Percentiles rank a stretch among this genome's conserved stretches.
phyloP scores from a whole-genome alignment of 1,139 yeast genomes.

The Saccharomyces hybrid region DNA sequence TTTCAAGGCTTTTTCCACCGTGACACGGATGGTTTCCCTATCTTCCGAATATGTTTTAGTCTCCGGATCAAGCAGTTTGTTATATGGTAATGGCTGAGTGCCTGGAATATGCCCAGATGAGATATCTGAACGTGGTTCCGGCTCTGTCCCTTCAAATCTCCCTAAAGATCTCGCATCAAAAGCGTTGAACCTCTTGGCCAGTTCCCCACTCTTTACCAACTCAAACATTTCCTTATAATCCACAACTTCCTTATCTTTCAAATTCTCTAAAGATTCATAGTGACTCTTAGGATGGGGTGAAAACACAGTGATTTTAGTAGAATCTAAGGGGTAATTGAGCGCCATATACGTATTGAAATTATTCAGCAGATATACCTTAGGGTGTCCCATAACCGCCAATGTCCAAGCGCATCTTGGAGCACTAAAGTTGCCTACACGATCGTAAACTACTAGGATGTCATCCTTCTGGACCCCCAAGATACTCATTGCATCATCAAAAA shows the following conservation, averaged over 20 bases:
- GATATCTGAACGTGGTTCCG: constrained; percentile 85
- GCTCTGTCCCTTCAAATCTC: constrained; percentile 68
- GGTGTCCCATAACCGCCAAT: constrained; percentile 68
- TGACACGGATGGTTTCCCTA: constrained; percentile 13
- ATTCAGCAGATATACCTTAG: constrained; percentile 57
- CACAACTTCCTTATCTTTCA: constrained; percentile 58
- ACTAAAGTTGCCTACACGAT: constrained; percentile 74
- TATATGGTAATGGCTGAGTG: constrained; percentile 69
- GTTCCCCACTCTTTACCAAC: constrained; percentile 41
- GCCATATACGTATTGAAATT: constrained; percentile 50
- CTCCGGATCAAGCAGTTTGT: constrained; percentile 45
- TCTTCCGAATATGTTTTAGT: constrained; percentile 38
- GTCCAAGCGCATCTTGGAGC: constrained; percentile 93
- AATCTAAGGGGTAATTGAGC: constrained; percentile 37
- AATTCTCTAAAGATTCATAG: constrained; percentile 43
- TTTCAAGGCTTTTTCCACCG: constrained; percentile 17
- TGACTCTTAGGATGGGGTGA: constrained; percentile 36
- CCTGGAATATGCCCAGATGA: constrained; percentile 87
- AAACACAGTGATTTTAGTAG: constrained; percentile 14
- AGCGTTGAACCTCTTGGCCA: constrained; percentile 43
- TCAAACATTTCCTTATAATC: constrained; percentile 40
- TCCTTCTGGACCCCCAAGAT: constrained; percentile 36
- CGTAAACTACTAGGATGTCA: constrained; percentile 76
- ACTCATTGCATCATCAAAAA: constrained; percentile 48
- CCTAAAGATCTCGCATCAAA: constrained; percentile 77